Evolutionary conservation across 2,329 filamentous ascomycete species (phyloP), one percentile per base, ranked within the genome.

Genomic region (Ophiostoma novo-ulmi): DNA sequence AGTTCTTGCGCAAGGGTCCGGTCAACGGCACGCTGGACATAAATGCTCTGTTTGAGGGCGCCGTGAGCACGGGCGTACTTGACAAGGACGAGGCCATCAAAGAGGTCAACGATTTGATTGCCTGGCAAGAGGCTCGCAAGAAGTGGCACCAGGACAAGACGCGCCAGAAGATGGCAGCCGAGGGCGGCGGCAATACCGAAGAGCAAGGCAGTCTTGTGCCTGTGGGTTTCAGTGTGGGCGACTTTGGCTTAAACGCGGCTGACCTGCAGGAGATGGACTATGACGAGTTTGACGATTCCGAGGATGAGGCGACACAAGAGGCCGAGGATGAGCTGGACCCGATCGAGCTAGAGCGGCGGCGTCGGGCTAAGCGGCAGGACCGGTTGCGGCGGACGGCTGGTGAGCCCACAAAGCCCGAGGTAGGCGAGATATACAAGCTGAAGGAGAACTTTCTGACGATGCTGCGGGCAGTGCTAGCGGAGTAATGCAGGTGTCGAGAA

Each of bases 111-210:
- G 82, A 86, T 39, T 84, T 99, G 68, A 95, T 99, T 75, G 85
- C 89, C 67, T 99, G 95, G 95, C 95, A 99, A 79, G 92, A 94
- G 78, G 92, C 92, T 61, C 85, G 95, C 70, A 98, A 99, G 85
- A 94, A 94, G 81, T 99, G 95, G 95, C 95, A 99, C 78, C 89
- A 94, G 73, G 93, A 97, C 81, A 99, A 99, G 85, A 99, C 95
- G 10, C 85, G 94, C 70, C 95, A 98, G 82, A 99, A 99, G 85
- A 98, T 99, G 95, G 95, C 95, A 0, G 93, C 93, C 1, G 93
- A 94, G 76, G 89, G 88, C 3, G 84, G 78, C 7, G 83, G 84
- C 6, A 83, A 85, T 71, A 39, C 85, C 71, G 67, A 66, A 11
- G 70, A 61, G 5, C 41, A 41, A n/a, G 72, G 58, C 35, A 70